Conservation (phyloP, 2,329 filamentous ascomycete genomes). For the Aspergillus uvarum region DNA sequence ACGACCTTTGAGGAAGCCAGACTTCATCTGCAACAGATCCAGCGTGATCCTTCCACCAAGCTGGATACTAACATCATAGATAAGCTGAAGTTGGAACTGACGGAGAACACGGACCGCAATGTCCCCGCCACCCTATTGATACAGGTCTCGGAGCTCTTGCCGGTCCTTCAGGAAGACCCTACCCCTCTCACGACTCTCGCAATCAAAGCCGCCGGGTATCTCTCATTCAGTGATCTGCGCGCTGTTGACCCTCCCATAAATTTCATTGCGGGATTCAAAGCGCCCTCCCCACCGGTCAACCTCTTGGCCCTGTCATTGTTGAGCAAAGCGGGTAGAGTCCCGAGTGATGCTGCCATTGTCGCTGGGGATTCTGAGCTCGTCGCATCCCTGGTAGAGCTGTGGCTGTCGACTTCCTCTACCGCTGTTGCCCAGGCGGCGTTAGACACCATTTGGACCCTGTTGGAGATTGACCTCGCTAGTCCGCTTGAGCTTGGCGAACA, state of each 20-base stretch:
- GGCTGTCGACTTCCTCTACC: constrained; percentile 57
- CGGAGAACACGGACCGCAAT: constrained; percentile 33
- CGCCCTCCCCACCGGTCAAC: constrained; percentile 55
- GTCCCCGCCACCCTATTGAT: constrained; percentile 43
- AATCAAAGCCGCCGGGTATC: constrained; percentile 50
- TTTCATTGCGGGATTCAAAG: constrained; percentile 55
- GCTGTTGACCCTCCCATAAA: constrained; percentile 51
- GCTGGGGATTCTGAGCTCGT: constrained; percentile 58
- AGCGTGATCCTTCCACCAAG: constrained; percentile 44
- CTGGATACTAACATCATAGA: constrained; percentile 53
- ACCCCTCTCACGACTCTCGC: constrained; percentile 55
- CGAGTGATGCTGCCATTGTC: constrained; percentile 58
- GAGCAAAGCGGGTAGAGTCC: constrained; percentile 53
- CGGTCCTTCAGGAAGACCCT: constrained; percentile 58
- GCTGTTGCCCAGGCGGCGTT: constrained; percentile 56
- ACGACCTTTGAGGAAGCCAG: constrained; percentile 37
- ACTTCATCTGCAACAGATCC: constrained; percentile 47
- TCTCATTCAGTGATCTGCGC: constrained; percentile 52
- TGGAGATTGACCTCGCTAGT: constrained; percentile 51
- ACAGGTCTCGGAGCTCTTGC: constrained; percentile 53
- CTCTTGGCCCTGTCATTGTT: constrained; percentile 56
- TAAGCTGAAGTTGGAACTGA: constrained; percentile 48
- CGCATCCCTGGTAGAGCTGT: constrained; percentile 55
- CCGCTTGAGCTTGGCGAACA: constrained; percentile 29
- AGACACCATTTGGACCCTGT: constrained; percentile 52